Conservation (phyloP, 768 basidiomycete genomes). For the Amanita inopinata region DNA sequence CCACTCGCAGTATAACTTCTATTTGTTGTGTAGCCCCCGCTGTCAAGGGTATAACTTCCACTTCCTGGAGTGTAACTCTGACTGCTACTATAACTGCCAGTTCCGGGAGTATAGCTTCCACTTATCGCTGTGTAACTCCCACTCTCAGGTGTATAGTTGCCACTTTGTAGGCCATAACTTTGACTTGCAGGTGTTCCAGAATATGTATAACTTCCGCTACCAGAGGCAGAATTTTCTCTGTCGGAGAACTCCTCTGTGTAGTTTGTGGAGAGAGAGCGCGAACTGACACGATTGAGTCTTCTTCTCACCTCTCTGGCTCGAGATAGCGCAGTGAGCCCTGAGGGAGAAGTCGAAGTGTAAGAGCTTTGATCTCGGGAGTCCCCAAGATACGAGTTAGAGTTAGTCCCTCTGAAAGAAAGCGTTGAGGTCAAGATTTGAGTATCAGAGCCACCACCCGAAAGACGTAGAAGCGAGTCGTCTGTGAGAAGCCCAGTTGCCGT, state of each 20-base stretch:
- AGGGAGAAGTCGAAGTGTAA: conserved; percentile 37
- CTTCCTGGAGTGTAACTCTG: conserved; percentile 11
- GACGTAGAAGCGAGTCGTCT: conserved; percentile 17
- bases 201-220: conserved; percentile 15
- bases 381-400: conserved; percentile 46
- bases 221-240: conserved; percentile 39
- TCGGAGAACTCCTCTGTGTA: conserved; percentile 40
- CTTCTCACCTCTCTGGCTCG: conserved; percentile 51
- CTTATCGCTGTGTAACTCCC: conserved; percentile 19
- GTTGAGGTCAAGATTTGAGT: conserved; percentile 42
- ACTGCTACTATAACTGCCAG: conserved; percentile 12
- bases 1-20: conserved; percentile 11
- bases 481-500: conserved; percentile 22
- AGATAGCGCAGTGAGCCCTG: conserved; percentile 37
- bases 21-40: conserved; percentile 21
- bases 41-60: conserved; percentile 13
- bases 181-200: conserved; percentile 5
- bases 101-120: conserved; percentile 18
- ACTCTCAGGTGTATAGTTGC: conserved; percentile 16
- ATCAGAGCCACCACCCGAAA: conserved; percentile 25
- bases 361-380: conserved; percentile 38
- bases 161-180: conserved; percentile 8
- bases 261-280: conserved; percentile 33
- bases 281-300: conserved; percentile 28
- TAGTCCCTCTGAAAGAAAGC: conserved; percentile 39